Conservation (phyloP, 2,329 filamentous ascomycete genomes). For the Colletotrichum liriopes region DNA sequence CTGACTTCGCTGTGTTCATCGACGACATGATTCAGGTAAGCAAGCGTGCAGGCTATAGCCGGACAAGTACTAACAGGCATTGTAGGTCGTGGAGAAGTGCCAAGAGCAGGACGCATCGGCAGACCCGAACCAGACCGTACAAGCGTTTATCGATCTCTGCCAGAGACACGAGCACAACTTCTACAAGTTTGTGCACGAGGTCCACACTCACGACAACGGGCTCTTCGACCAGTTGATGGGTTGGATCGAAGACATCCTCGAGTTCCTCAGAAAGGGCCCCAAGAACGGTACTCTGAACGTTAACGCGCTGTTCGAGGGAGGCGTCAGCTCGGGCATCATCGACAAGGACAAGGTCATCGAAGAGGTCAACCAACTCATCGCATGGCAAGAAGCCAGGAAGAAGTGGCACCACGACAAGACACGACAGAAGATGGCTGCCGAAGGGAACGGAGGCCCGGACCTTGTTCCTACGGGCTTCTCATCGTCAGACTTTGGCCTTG, state of each 20-base stretch:
- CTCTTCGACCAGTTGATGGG: constrained; percentile 97
- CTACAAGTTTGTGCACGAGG: constrained; percentile 99
- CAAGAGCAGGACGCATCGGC: constrained; percentile 86
- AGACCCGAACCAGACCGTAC: constrained; percentile 97
- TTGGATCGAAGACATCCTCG: constrained; percentile 96
- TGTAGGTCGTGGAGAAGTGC: constrained; percentile 75
- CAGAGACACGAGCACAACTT: constrained; percentile 96
- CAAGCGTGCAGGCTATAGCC: background rate
- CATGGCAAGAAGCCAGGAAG: constrained; percentile 96
- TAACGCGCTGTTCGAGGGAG: constrained; percentile 91
- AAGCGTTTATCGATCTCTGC: constrained; percentile 97
- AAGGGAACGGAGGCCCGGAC: constrained; percentile 69
- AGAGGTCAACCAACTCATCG: constrained; percentile 89
- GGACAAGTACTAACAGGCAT: background rate
- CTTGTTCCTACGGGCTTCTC: constrained; percentile 76
- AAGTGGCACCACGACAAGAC: constrained; percentile 99
- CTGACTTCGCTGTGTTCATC: constrained; percentile 93
- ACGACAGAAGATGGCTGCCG: constrained; percentile 97
- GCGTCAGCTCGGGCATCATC: constrained; percentile 76
- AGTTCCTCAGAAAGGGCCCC: constrained; percentile 91
- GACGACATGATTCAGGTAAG: constrained; percentile 90
- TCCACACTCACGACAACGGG: constrained; percentile 96
- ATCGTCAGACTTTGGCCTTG: constrained; percentile 89
- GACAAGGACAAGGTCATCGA: constrained; percentile 80
- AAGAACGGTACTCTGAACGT: constrained; percentile 91